Base-by-base conservation (phyloP, 768 basidiomycete species). In the Boletus vinaceobasis region DNA sequence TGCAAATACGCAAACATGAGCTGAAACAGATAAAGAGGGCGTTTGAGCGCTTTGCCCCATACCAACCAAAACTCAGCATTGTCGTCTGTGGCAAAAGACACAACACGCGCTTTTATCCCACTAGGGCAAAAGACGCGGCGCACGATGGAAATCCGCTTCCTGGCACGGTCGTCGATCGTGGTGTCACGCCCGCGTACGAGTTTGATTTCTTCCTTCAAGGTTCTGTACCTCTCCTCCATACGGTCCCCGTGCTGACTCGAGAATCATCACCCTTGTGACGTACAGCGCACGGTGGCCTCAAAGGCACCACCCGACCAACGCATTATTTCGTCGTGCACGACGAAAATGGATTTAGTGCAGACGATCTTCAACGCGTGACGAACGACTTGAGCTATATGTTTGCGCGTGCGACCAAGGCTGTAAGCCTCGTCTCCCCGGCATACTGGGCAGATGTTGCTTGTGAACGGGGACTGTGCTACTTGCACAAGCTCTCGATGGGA, bases 271-370 rank as follows among this genome's bases (percentile, higher is more conserved):
- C 10, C 0, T 40, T 23, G 39, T 43, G 19, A 15, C 14, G 21
- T 11, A 32, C 39, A 73, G 70, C 74, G 32, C 77, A 81, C 51
- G 72, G 69, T 19, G 72, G 78, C 1, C 65, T 80, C 53, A 77
- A 74, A 43, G 71, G 74, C 1, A 79, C 77, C 7, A 74, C 77
- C 2, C 68, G 74, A 9, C 79, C 81, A 14, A 81, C 81, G 5
- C 81, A 82, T 60, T 82, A 83, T 65, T 80, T 75, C 56, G 79
- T 81, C 48, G 71, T 82, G 15, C 76, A 79, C 60, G 81, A 84
- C 67, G 81, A 84, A 61, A 79, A 77, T 57, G 62, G 63, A 15
- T 74, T 84, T 62, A 62, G 60, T 6, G 75, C 83, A 11, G 80
- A 85, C 60, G 68, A 65, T 33, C 68, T 83, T 5, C 80, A 85